phyloP scores from a whole-genome alignment of 768 basidiomycete genomes.

The Russula earlei region DNA sequence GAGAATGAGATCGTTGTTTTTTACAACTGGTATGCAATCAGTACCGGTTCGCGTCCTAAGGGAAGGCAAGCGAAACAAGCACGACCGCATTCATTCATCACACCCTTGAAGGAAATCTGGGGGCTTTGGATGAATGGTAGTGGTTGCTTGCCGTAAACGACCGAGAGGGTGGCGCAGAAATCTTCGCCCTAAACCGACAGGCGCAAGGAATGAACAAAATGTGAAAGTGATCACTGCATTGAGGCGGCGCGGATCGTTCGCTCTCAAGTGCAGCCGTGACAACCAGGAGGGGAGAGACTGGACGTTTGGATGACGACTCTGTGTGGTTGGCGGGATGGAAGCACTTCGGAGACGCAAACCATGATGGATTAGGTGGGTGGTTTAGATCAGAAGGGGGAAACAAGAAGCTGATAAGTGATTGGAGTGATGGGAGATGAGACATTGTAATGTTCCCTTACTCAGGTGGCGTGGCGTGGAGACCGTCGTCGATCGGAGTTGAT shows the following conservation, averaged over 20 bases:
- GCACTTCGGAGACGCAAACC: neutral
- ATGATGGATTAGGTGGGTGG: neutral
- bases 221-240: neutral
- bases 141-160: constrained; percentile 6
- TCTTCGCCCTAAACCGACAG: neutral
- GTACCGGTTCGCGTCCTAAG: neutral
- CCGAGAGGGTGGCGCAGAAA: constrained; percentile 8
- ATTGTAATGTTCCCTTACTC: neutral
- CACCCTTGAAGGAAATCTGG: neutral
- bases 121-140: neutral
- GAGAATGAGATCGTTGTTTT: neutral
- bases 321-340: no score
- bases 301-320: no score
- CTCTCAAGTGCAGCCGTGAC: neutral
- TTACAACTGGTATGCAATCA: neutral
- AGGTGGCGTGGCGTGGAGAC: constrained; percentile 10
- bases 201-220: neutral
- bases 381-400: no score
- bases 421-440: constrained; percentile 1
- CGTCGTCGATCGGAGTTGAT: constrained; percentile 11
- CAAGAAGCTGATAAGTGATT: neutral
- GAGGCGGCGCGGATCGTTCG: neutral
- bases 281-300: no score
- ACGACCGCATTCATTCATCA: neutral
- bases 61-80: neutral